Conservation (phyloP, 192 early-diverging fungal genomes). For the Coemansia sp. region DNA sequence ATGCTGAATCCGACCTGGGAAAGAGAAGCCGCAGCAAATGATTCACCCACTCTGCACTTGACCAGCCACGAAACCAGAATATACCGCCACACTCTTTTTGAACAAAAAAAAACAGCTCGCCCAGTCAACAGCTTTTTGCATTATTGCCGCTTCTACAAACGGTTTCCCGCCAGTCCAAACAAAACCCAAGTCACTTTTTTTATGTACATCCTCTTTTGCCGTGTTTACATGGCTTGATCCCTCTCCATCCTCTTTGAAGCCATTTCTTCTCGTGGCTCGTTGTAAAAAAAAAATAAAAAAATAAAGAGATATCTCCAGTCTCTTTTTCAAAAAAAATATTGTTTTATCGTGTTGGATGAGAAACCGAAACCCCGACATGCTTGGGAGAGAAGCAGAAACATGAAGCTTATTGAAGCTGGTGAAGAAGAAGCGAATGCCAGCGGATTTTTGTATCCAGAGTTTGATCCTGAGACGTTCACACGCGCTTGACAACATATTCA, state of each 20-base stretch:
- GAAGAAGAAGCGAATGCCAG: too few species aligned
- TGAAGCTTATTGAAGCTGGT: too few species aligned
- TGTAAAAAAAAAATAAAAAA: constrained; percentile 6
- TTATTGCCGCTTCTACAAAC: background rate
- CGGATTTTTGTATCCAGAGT: too few species aligned
- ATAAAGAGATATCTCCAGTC: background rate
- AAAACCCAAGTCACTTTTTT: background rate
- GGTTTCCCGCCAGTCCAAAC: background rate
- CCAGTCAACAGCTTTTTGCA: too few species aligned
- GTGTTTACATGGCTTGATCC: background rate
- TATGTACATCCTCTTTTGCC: background rate
- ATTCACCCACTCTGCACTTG: background rate
- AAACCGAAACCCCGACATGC: too few species aligned
- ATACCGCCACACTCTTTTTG: constrained; percentile 2
- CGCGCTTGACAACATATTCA: too few species aligned
- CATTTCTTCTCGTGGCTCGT: background rate
- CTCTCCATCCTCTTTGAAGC: background rate
- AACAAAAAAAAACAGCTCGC: background rate
- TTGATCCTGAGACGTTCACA: too few species aligned
- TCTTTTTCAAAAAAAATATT: too few species aligned
- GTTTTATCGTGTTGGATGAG: too few species aligned
- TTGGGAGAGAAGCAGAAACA: too few species aligned
- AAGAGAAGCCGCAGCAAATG: background rate
- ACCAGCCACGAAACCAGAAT: constrained; percentile 7
- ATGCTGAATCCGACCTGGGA: too few species aligned